A percentile compares a stretch with the other conserved stretches of the same genome.
phyloP scores from a whole-genome alignment of 331 rosid genomes.

The Phaseolus coccineus region DNA sequence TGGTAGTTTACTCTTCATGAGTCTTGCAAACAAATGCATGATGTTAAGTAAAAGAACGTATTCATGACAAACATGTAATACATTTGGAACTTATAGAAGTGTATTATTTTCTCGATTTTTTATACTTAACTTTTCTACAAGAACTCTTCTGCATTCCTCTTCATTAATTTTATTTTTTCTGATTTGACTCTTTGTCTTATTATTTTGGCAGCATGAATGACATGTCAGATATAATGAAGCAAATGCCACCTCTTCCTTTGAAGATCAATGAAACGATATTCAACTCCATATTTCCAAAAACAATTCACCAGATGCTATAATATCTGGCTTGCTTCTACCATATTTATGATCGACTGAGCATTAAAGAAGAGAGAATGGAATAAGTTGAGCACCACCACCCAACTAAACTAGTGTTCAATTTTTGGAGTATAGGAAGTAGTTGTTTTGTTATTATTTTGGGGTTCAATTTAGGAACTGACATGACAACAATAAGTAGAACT shows the following conservation, averaged over 20 bases:
- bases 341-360: neutral
- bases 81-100: neutral
- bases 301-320: conserved; percentile 56
- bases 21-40: neutral
- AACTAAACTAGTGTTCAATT: neutral
- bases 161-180: neutral
- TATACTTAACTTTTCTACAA: neutral
- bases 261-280: conserved; percentile 65
- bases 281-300: conserved; percentile 56
- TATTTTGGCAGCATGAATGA: conserved; percentile 55
- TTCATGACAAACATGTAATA: neutral
- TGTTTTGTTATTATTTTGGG: neutral
- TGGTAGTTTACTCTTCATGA: neutral
- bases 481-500: neutral
- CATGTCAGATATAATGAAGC: conserved; percentile 68
- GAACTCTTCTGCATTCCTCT: neutral
- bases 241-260: conserved; percentile 76
- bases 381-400: neutral
- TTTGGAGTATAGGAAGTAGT: conserved; percentile 49
- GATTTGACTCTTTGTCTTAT: neutral
- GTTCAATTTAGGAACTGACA: neutral
- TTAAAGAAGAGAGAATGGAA: conserved; percentile 13
- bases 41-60: neutral
- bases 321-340: neutral
- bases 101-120: neutral